Evolutionary conservation across 108 stramenopile genomes (phyloP).

Genomic region (Ochromonas danica): DNA sequence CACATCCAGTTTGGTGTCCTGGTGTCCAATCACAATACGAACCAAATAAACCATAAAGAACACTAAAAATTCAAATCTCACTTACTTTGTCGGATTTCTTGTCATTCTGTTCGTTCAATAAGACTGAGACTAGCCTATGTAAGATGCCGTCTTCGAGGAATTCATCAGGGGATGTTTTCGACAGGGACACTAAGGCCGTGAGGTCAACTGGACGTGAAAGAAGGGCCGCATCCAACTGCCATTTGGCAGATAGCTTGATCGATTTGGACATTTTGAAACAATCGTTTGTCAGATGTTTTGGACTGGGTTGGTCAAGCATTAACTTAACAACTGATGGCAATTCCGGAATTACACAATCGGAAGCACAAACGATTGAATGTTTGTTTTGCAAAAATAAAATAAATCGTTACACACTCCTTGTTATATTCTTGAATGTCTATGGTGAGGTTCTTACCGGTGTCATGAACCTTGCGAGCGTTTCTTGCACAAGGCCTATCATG

Average conservation of each 20-base stretch:
- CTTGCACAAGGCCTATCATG: too few relatives aligned
- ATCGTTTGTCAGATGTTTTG: too few relatives aligned
- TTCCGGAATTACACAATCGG: too few relatives aligned
- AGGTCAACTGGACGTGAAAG: constrained; percentile 58
- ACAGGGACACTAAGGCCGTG: constrained; percentile 54
- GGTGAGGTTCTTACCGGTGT: too few relatives aligned
- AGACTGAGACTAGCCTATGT: constrained; percentile 52
- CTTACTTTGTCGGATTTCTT: constrained; percentile 25
- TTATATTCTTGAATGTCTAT: too few relatives aligned
- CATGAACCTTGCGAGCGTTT: too few relatives aligned
- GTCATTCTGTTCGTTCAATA: constrained; percentile 48
- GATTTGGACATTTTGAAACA: constrained; percentile 19
- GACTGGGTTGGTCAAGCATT: too few relatives aligned
- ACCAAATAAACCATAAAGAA: not conserved
- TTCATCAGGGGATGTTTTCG: constrained; percentile 41
- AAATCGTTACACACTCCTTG: too few relatives aligned
- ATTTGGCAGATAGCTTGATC: constrained; percentile 35
- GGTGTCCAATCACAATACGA: constrained; percentile 2
- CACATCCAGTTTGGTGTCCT: constrained; percentile 62
- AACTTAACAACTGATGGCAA: too few relatives aligned
- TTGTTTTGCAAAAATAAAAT: too few relatives aligned
- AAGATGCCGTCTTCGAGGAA: constrained; percentile 55
- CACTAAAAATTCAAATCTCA: not conserved
- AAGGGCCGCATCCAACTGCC: constrained; percentile 49
- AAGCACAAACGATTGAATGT: too few relatives aligned